Evolutionary conservation across 768 basidiomycete genomes (phyloP).

Genomic region (Galerina sulciceps): DNA sequence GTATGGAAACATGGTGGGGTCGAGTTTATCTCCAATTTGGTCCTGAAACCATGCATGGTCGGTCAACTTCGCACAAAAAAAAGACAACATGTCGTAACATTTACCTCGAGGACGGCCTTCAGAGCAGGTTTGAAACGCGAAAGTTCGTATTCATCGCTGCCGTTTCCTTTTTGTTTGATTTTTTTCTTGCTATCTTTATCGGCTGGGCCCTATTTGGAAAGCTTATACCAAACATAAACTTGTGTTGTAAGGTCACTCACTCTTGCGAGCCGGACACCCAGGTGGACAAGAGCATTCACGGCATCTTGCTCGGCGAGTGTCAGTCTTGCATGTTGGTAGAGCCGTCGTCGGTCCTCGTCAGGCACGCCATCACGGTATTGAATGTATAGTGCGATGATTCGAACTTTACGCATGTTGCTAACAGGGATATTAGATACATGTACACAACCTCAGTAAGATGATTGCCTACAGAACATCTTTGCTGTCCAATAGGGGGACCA

Average conservation of each 20-base stretch:
- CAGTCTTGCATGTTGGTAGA: conserved; percentile 94
- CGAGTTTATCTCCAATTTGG: conserved; percentile 77
- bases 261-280: conserved; percentile 85
- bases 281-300: conserved; percentile 79
- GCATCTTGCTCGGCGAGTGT: conserved; percentile 91
- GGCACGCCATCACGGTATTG: conserved; percentile 95
- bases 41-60: conserved; percentile 56
- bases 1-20: conserved; percentile 84
- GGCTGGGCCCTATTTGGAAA: conserved; percentile 55
- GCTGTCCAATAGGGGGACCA: conserved; percentile 95
- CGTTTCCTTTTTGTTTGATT: conserved; percentile 72
- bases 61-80: conserved; percentile 1
- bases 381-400: conserved; percentile 95
- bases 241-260: conserved; percentile 44
- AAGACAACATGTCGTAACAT: background rate
- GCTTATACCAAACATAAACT: background rate
- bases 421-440: background rate
- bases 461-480: conserved; percentile 76
- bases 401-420: conserved; percentile 91
- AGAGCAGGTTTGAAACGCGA: conserved; percentile 91
- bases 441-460: background rate
- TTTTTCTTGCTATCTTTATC: conserved; percentile 84
- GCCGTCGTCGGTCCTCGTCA: conserved; percentile 92
- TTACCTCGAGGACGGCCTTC: conserved; percentile 82
- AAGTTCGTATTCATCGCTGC: conserved; percentile 96